Percentiles rank a stretch among this genome's conserved stretches.
These are phyloP conservation scores for Globisporangium emineosum DNA, from an alignment of 352 stramenopile genomes.

Conservation along the genomic window DNA sequence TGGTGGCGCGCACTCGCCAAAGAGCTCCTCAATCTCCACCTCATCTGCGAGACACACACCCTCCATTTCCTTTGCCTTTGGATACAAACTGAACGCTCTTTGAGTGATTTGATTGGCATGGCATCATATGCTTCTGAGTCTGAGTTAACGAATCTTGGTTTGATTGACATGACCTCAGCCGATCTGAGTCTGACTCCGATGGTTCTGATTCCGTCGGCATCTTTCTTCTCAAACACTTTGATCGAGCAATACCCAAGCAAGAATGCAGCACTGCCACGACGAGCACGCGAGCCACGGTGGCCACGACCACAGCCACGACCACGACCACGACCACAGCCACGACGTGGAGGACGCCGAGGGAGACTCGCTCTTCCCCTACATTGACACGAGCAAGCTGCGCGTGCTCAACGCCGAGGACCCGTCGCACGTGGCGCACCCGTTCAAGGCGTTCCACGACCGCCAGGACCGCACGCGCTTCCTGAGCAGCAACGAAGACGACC, in stretches of 20 bases:
- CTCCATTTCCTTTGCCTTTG: slow-evolving; percentile 15
- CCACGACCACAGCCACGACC: slow-evolving; percentile 53
- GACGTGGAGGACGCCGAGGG: slow-evolving; percentile 71
- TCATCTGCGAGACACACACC: slow-evolving; percentile 2
- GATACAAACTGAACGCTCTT: neutral
- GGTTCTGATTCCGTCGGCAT: neutral
- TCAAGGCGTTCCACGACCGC: slow-evolving; percentile 82
- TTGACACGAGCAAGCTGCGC: slow-evolving; percentile 85
- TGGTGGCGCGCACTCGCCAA: slow-evolving; percentile 31
- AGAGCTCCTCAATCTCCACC: slow-evolving; percentile 18
- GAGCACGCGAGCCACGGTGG: slow-evolving; percentile 46
- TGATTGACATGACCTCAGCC: neutral
- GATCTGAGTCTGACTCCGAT: slow-evolving; percentile 1
- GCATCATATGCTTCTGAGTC: neutral
- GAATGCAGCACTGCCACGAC: slow-evolving; percentile 65
- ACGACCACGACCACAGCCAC: slow-evolving; percentile 55
- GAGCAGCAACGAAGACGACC: slow-evolving; percentile 77
- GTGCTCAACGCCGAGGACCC: slow-evolving; percentile 76
- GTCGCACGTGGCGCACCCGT: slow-evolving; percentile 55
- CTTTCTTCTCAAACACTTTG: neutral
- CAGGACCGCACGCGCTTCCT: slow-evolving; percentile 63
- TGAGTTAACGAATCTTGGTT: neutral
- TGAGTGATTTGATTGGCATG: slow-evolving; percentile 27
- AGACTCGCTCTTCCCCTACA: slow-evolving; percentile 80
- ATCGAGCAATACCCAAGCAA: neutral